Conservation (phyloP, 2,329 filamentous ascomycete species). For the Anisogramma anomala region DNA sequence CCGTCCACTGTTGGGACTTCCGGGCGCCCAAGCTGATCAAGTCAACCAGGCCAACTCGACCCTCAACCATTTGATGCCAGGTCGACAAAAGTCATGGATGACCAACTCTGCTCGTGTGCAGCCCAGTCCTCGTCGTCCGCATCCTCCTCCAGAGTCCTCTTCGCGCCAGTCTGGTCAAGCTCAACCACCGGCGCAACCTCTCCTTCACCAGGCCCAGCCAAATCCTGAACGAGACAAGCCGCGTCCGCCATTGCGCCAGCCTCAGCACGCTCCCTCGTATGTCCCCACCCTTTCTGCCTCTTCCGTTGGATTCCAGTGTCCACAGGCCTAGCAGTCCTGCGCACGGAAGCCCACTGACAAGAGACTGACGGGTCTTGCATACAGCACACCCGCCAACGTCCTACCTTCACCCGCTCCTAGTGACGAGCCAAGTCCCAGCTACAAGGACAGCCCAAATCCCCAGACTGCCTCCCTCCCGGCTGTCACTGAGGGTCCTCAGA, state of each 20-base stretch:
- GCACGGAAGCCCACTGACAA: no score
- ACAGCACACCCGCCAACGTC: slow-evolving; percentile 21
- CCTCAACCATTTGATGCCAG: slow-evolving; percentile 21
- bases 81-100: slow-evolving; percentile 22
- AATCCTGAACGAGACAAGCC: not conserved
- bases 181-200: not conserved
- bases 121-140: slow-evolving; percentile 1
- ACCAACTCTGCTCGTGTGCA: slow-evolving; percentile 13
- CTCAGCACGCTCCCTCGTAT: not conserved
- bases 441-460: slow-evolving; percentile 25
- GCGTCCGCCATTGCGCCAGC: not conserved
- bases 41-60: slow-evolving; percentile 23
- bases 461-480: slow-evolving; percentile 18
- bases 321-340: not conserved
- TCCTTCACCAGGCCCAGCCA: not conserved
- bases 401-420: slow-evolving; percentile 54
- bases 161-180: not conserved
- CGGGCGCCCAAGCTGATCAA: slow-evolving; percentile 7
- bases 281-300: not conserved
- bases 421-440: slow-evolving; percentile 43
- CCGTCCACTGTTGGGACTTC: slow-evolving; percentile 2
- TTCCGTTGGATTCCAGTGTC: not conserved
- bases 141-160: not conserved
- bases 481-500: slow-evolving; percentile 5
- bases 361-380: slow-evolving; percentile 1